Evolutionary conservation across 2,329 filamentous ascomycete species (phyloP), one percentile per base, ranked within the genome.

Genomic region (Aspergillus alliaceus): DNA sequence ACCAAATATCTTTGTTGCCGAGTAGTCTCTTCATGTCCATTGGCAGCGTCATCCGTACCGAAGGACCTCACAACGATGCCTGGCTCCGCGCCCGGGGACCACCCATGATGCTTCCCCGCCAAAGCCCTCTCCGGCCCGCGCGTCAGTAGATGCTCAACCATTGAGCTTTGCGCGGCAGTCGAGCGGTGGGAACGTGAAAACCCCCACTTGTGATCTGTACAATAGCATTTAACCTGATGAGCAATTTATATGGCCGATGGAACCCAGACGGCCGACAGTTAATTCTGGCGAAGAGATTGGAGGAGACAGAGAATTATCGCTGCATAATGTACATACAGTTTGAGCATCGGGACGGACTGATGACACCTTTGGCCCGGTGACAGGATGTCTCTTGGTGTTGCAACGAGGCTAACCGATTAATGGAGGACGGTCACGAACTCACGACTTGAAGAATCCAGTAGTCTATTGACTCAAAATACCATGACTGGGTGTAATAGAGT

Each of bases 1-100:
- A 48, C 27, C n/a, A 14, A 24, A 14, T 1, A 14, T 48, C 8
- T 48, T 34, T 15, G 9, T 12, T 9, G 11, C 18, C 18, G 1
- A 47, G 20, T 64, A 87, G 84, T 54, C 97, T 98, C 80, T 99
- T 99, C 84, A 99, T 99, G 95, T 93, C 91, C 57, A 96, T 99
- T 67, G 95, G 95, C 66, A 96, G 91, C 67, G 93, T 96, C 44
- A 97, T 99, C 70, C 90, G 95, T 72, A 93, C 91, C 59, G 95
- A 99, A 68, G 87, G 90, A 63, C 90, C 91, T 42, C 87, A 89
- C 35, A 87, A 90, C 68, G 81, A 88, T 58, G 86, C 90, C 57
- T 96, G 93, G 79, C 84, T 86, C 65, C 85, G 86, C 73, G 87
- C 90, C 51, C 86, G 88, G 65, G 82, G 89, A 67, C 84, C 86